Conservation (phyloP, 306 rosid genomes). For the Quercus variabilis region DNA sequence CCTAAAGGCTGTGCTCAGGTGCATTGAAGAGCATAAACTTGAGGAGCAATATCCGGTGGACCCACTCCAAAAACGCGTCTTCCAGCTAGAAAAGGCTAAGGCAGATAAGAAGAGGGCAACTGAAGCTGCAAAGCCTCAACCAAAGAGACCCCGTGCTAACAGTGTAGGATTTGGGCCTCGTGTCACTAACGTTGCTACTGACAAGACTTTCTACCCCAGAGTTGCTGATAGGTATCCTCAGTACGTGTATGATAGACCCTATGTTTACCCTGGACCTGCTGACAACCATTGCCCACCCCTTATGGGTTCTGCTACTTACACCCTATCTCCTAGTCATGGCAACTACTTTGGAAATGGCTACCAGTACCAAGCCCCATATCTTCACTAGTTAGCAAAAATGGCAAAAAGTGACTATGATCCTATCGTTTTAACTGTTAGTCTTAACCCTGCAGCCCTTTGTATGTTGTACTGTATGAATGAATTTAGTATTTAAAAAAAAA, state of each 20-base stretch:
- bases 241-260: constrained; percentile 69
- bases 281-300: constrained; percentile 72
- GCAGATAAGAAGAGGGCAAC: constrained; percentile 95
- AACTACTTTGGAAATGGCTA: constrained; percentile 89
- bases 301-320: constrained; percentile 66
- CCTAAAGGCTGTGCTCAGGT: constrained; percentile 73
- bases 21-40: constrained; percentile 95
- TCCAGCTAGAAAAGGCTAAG: constrained; percentile 82
- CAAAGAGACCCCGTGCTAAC: constrained; percentile 94
- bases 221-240: constrained; percentile 87
- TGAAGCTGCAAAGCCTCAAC: constrained; percentile 87
- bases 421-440: constrained; percentile 66
- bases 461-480: constrained; percentile 58
- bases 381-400: constrained; percentile 67
- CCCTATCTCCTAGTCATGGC: constrained; percentile 66
- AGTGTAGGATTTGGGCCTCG: constrained; percentile 67
- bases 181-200: constrained; percentile 50
- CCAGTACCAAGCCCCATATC: constrained; percentile 91
- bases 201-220: constrained; percentile 70
- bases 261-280: constrained; percentile 64
- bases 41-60: constrained; percentile 77
- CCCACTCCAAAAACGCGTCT: constrained; percentile 73
- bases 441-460: constrained; percentile 63
- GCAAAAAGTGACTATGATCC: constrained; percentile 54
- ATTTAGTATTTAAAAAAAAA: constrained; percentile 47